These are phyloP conservation scores for Astraeus odoratus DNA, from an alignment of 768 basidiomycete genomes.

Conservation along the genomic window DNA sequence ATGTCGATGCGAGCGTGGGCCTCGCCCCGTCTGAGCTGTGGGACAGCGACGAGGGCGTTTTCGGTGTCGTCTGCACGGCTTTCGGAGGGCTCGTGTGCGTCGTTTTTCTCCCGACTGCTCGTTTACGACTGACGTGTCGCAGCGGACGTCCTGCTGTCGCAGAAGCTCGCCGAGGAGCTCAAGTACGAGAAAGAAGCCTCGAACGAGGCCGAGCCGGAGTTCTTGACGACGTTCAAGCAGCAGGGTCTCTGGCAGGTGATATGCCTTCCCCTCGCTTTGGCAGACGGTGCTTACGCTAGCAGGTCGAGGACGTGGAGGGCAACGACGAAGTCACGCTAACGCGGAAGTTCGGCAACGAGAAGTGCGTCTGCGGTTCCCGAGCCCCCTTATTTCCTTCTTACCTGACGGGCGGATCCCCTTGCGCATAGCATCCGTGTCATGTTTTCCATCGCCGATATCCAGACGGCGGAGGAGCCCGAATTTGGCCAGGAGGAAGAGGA, in stretches of 20 bases:
- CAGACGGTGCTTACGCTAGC: not conserved
- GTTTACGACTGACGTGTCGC: not conserved
- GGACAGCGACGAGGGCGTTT: constrained; percentile 34
- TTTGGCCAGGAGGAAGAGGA: constrained; percentile 35
- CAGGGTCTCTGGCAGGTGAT: constrained; percentile 76
- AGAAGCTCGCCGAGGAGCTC: constrained; percentile 77
- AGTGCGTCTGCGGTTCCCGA: constrained; percentile 39
- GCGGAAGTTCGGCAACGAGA: constrained; percentile 89
- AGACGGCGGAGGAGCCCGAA: constrained; percentile 36
- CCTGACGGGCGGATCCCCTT: not conserved
- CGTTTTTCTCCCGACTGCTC: not conserved
- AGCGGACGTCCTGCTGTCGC: constrained; percentile 72
- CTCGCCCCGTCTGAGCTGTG: constrained; percentile 11
- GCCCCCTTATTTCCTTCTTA: not conserved
- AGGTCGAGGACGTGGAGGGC: constrained; percentile 67
- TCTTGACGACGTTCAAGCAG: constrained; percentile 65
- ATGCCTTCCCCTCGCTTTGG: constrained; percentile 1
- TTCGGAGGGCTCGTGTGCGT: constrained; percentile 41
- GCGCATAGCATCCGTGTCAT: constrained; percentile 80
- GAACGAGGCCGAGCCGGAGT: constrained; percentile 52
- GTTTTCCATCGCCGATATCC: constrained; percentile 90
- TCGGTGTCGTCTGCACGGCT: constrained; percentile 32
- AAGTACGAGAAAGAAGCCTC: constrained; percentile 70
- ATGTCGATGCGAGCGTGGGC: constrained; percentile 4
- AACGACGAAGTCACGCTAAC: constrained; percentile 76